A percentile compares a stretch with the other conserved stretches of the same genome.
Conservation (phyloP, 2,329 filamentous ascomycete genomes). For the Cladosporium halotolerans region DNA sequence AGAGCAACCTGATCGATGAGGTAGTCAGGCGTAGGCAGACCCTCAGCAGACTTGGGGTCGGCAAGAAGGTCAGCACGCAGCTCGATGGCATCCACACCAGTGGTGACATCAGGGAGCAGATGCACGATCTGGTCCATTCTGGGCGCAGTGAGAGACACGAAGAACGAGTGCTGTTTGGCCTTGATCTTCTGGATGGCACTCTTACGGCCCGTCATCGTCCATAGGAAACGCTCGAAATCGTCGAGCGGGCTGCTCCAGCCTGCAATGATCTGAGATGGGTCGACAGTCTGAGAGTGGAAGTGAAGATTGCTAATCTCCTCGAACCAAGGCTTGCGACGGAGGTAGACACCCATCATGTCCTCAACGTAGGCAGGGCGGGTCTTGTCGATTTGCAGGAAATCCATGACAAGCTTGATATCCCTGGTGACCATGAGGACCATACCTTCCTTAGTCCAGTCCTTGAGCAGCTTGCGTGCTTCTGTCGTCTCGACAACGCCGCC, state of each 20-base stretch:
- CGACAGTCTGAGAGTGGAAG: conserved; percentile 73
- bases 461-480: conserved; percentile 69
- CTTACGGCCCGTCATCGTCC: conserved; percentile 57
- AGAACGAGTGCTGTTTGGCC: conserved; percentile 72
- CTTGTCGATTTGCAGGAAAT: conserved; percentile 83
- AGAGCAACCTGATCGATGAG: conserved; percentile 75
- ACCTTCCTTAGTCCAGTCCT: conserved; percentile 70
- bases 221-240: conserved; percentile 69
- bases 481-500: conserved; percentile 86
- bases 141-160: conserved; percentile 82
- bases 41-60: conserved; percentile 55
- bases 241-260: conserved; percentile 32
- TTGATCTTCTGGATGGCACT: conserved; percentile 52
- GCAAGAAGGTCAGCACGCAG: conserved; percentile 84
- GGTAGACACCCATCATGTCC: conserved; percentile 85
- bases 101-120: conserved; percentile 63
- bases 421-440: conserved; percentile 83
- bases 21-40: conserved; percentile 63
- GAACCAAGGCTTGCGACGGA: conserved; percentile 83
- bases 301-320: conserved; percentile 89
- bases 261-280: conserved; percentile 31
- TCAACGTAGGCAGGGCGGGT: conserved; percentile 87
- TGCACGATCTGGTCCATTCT: conserved; percentile 59
- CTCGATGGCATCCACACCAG: conserved; percentile 90
- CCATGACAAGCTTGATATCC: conserved; percentile 79